These are phyloP conservation scores for Chrysoporthe deuterocubensis DNA, from an alignment of 2,329 filamentous ascomycete species.

Conservation along the genomic window DNA sequence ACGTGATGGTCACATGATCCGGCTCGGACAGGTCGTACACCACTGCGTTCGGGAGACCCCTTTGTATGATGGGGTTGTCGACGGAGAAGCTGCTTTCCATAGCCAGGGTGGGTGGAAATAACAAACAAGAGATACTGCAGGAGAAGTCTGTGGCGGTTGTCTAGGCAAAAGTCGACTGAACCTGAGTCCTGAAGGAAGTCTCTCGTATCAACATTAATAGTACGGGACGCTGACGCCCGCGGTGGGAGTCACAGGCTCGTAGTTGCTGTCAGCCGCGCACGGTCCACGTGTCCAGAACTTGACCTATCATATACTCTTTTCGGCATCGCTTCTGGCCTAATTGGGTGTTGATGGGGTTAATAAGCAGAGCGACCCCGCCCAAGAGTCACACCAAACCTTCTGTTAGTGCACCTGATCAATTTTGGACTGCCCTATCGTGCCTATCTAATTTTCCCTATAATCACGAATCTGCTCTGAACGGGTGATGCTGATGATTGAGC, in stretches of 20 bases:
- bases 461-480: neutral
- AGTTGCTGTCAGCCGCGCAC: slow-evolving; percentile 1
- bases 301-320: slow-evolving; percentile 1
- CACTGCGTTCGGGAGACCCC: slow-evolving; percentile 24
- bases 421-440: neutral
- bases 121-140: neutral
- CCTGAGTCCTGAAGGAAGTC: neutral
- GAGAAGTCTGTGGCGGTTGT: neutral
- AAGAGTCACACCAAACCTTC: neutral
- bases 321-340: slow-evolving; percentile 2
- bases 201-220: neutral
- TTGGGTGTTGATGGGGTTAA: neutral
- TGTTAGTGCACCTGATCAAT: neutral
- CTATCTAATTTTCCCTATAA: neutral
- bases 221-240: neutral
- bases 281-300: neutral
- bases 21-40: slow-evolving; percentile 41
- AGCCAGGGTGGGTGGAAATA: too few relatives aligned
- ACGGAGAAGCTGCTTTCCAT: slow-evolving; percentile 15
- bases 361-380: neutral
- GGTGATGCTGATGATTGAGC: neutral
- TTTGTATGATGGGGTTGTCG: slow-evolving; percentile 21
- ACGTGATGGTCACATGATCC: slow-evolving; percentile 46
- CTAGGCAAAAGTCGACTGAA: neutral
- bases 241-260: neutral